A percentile compares a stretch with the other conserved stretches of the same genome.
Conservation (phyloP, 2,329 filamentous ascomycete species). For the Ceratocystis cubensis region DNA sequence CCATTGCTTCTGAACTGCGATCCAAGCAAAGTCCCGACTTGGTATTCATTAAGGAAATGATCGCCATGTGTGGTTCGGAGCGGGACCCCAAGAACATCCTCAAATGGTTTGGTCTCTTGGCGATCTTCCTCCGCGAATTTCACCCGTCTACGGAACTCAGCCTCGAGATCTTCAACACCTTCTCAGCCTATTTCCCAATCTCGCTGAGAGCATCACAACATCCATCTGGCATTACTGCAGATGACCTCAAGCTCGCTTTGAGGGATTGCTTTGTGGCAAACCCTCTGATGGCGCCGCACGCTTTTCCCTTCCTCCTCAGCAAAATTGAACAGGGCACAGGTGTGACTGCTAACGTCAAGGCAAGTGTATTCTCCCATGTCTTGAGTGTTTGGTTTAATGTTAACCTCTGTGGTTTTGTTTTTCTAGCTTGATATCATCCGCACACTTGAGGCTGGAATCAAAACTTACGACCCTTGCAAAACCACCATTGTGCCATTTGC, state of each 20-base stretch:
- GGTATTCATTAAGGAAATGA: conserved; percentile 37
- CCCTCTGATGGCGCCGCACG: conserved; percentile 33
- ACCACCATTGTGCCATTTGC: conserved; percentile 38
- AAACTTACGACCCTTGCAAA: conserved; percentile 36
- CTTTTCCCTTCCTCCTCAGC: conserved; percentile 42
- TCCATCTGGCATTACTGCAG: conserved; percentile 40
- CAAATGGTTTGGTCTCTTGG: conserved; percentile 43
- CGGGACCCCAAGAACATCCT: conserved; percentile 46
- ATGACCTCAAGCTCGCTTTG: conserved; percentile 42
- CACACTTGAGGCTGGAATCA: conserved; percentile 43
- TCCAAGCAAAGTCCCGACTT: conserved; percentile 32
- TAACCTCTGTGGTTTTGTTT: conserved; percentile 20
- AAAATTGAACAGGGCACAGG: conserved; percentile 49
- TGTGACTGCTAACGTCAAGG: conserved; percentile 47
- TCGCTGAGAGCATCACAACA: conserved; percentile 41
- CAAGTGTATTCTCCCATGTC: conserved; percentile 23
- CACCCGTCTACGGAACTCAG: conserved; percentile 35
- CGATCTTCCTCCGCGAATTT: conserved; percentile 35
- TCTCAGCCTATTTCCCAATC: conserved; percentile 50
- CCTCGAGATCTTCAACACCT: conserved; percentile 41
- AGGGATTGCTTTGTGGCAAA: conserved; percentile 43
- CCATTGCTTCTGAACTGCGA: conserved; percentile 33
- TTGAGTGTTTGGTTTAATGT: neutral
- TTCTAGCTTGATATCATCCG: conserved; percentile 41
- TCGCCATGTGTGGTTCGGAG: conserved; percentile 42